These are phyloP conservation scores for Angophora floribunda DNA, from an alignment of 345 rosid genomes.

Conservation along the genomic window DNA sequence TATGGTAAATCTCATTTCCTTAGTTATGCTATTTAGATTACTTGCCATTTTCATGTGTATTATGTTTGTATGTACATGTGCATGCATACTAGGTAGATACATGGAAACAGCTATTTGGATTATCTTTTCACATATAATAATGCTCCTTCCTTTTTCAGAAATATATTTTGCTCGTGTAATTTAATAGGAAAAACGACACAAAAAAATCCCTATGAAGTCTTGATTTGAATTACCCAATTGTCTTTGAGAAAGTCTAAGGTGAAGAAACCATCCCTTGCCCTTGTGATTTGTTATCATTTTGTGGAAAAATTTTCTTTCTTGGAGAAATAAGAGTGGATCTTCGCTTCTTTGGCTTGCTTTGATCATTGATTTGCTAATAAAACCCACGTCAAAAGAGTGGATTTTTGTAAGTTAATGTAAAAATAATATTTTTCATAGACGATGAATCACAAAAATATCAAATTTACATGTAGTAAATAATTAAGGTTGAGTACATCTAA, in stretches of 20 bases:
- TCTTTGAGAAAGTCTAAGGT: neutral
- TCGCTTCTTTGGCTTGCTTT: neutral
- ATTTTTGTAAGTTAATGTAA: neutral
- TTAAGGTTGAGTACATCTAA: neutral
- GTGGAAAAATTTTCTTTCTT: neutral
- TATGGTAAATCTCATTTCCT: neutral
- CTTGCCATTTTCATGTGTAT: neutral
- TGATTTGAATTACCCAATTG: neutral
- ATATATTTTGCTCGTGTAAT: neutral
- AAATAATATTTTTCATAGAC: neutral
- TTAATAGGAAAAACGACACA: neutral
- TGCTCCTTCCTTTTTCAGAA: neutral
- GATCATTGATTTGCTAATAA: neutral
- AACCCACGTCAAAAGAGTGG: neutral
- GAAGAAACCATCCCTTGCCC: neutral
- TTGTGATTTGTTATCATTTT: neutral
- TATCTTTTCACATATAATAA: neutral
- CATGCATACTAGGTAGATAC: neutral
- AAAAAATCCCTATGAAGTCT: neutral
- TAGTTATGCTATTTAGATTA: neutral
- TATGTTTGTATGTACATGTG: neutral
- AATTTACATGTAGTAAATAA: neutral
- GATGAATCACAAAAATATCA: neutral
- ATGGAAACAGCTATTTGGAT: neutral
- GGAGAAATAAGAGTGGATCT: neutral